A percentile compares a stretch with the other conserved stretches of the same genome.
phyloP scores from a whole-genome alignment of 1,284 basidiomycete genomes.

The Coriolopsis trogii region DNA sequence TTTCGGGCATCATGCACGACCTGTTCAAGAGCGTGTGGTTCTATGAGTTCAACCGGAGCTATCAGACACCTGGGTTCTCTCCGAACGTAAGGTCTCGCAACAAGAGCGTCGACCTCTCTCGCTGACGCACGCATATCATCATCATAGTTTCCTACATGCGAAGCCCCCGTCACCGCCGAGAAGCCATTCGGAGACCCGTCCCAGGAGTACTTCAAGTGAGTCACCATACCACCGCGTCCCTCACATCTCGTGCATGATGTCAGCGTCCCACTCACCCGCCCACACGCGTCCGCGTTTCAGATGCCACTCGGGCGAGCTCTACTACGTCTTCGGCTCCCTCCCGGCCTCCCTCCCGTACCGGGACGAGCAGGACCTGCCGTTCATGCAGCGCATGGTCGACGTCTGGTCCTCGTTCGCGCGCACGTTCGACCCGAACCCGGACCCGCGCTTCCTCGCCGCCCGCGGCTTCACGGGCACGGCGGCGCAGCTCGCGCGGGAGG shows the following conservation, averaged over 20 bases:
- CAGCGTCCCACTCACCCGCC: no score
- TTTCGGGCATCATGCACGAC: conserved; percentile 36
- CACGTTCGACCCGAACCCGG: conserved; percentile 45
- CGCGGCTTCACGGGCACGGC: conserved; percentile 32
- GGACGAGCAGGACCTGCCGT: conserved; percentile 40
- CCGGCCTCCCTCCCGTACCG: conserved; percentile 39
- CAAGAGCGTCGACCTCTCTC: no score
- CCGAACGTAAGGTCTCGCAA: conserved; percentile 30
- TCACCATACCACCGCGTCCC: not conserved
- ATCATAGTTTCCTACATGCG: conserved; percentile 36
- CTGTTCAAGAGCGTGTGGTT: conserved; percentile 39
- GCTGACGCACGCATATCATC: not conserved
- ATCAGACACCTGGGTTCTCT: conserved; percentile 39
- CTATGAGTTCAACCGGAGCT: conserved; percentile 44
- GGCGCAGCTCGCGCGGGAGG: conserved; percentile 24
- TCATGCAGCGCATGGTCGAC: conserved; percentile 41
- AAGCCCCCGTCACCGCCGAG: conserved; percentile 35
- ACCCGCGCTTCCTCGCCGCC: conserved; percentile 37
- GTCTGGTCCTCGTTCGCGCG: conserved; percentile 44
- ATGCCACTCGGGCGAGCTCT: conserved; percentile 45
- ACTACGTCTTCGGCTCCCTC: conserved; percentile 41
- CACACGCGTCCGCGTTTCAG: conserved; percentile 15
- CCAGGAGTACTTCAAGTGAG: conserved; percentile 37
- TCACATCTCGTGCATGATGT: no score
- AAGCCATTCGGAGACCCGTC: conserved; percentile 40